Evolutionary conservation across 805 yeast genomes (phyloP).

Genomic region (Clavispora carvajalis): DNA sequence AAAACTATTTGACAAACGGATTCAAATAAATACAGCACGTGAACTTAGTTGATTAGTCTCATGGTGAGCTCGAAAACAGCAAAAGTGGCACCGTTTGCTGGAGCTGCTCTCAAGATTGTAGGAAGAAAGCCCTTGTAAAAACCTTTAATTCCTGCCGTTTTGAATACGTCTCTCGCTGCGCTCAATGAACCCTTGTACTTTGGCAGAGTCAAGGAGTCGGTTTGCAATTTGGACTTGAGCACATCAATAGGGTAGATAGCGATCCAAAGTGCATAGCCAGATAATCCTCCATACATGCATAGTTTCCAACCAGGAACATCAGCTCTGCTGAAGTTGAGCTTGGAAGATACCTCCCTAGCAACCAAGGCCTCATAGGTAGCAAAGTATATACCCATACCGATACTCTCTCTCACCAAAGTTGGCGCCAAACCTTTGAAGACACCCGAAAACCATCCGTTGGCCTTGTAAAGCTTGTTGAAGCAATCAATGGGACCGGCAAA

Average conservation of each 20-base stretch:
- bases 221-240: slow-evolving; percentile 81
- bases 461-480: slow-evolving; percentile 48
- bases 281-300: slow-evolving; percentile 82
- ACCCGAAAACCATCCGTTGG: slow-evolving; percentile 51
- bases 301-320: slow-evolving; percentile 85
- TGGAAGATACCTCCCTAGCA: slow-evolving; percentile 50
- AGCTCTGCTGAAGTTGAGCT: slow-evolving; percentile 43
- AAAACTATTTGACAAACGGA: background rate
- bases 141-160: slow-evolving; percentile 63
- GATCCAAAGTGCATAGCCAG: slow-evolving; percentile 89
- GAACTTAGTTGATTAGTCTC: slow-evolving; percentile 45
- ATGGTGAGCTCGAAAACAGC: slow-evolving; percentile 88
- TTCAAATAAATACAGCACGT: background rate
- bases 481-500: slow-evolving; percentile 75
- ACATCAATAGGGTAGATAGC: slow-evolving; percentile 86
- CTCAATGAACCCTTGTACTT: slow-evolving; percentile 52
- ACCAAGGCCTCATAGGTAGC: slow-evolving; percentile 87
- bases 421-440: slow-evolving; percentile 80
- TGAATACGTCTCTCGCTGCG: slow-evolving; percentile 51
- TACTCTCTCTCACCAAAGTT: slow-evolving; percentile 76
- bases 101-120: slow-evolving; percentile 92
- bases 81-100: slow-evolving; percentile 96
- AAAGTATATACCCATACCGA: slow-evolving; percentile 87
- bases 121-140: slow-evolving; percentile 91
- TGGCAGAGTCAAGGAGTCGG: slow-evolving; percentile 54